These are phyloP conservation scores for Lactarius sp. DNA, from an alignment of 768 basidiomycete genomes.

Conservation along the genomic window DNA sequence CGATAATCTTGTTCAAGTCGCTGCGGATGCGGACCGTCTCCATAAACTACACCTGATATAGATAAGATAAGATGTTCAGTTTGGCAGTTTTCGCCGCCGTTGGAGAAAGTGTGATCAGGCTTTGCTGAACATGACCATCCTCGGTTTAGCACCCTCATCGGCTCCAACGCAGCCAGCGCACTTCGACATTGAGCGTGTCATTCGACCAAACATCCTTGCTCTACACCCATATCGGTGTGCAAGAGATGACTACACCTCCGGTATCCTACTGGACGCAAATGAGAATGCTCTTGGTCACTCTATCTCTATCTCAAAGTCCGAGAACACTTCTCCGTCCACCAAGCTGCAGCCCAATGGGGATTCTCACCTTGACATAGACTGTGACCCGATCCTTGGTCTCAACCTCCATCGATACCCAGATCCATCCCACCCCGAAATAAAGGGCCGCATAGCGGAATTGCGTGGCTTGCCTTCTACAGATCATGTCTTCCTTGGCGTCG, in stretches of 20 bases:
- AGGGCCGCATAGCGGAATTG: slow-evolving; percentile 65
- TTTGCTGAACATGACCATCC: slow-evolving; percentile 49
- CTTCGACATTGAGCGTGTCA: slow-evolving; percentile 77
- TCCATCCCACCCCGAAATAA: slow-evolving; percentile 79
- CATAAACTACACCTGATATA: not conserved
- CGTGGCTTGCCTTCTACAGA: slow-evolving; percentile 56
- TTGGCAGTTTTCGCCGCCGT: too few species aligned
- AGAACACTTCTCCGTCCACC: slow-evolving; percentile 18
- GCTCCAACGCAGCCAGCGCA: slow-evolving; percentile 58
- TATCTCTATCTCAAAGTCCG: slow-evolving; percentile 52
- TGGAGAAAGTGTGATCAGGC: too few species aligned
- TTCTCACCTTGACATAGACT: slow-evolving; percentile 28
- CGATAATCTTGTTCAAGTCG: too few species aligned
- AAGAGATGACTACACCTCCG: slow-evolving; percentile 88
- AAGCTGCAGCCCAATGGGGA: slow-evolving; percentile 21
- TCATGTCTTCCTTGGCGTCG: slow-evolving; percentile 90
- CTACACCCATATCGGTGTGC: slow-evolving; percentile 94
- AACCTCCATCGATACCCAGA: slow-evolving; percentile 91
- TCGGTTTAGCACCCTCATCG: slow-evolving; percentile 47
- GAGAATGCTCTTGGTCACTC: slow-evolving; percentile 93
- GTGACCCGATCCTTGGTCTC: slow-evolving; percentile 40
- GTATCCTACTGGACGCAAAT: slow-evolving; percentile 94
- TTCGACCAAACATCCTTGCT: slow-evolving; percentile 91
- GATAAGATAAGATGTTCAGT: not conserved
- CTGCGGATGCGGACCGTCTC: too few species aligned